These are phyloP conservation scores for Pachyrhizus erosus DNA, from an alignment of 306 rosid species.

Conservation along the genomic window DNA sequence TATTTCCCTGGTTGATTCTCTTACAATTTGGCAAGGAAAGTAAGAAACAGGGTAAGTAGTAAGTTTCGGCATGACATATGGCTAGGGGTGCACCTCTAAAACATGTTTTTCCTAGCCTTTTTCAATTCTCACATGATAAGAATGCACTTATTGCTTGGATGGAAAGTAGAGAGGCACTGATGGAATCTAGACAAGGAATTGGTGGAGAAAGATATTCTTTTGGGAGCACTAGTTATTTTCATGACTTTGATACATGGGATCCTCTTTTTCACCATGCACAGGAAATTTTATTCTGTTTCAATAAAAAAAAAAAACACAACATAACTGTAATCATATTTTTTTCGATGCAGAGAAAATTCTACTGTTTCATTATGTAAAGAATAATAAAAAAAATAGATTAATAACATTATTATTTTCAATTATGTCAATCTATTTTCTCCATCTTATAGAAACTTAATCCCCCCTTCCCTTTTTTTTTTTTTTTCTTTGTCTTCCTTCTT, in stretches of 20 bases:
- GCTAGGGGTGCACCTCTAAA: background rate
- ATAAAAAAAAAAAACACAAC: too few relatives aligned
- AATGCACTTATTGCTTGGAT: too few relatives aligned
- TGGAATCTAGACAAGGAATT: background rate
- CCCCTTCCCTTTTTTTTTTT: background rate
- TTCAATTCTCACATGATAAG: background rate
- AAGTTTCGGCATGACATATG: background rate
- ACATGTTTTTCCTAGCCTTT: background rate
- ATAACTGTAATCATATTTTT: too few relatives aligned
- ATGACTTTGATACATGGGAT: background rate
- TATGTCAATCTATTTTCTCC: background rate
- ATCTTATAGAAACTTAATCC: background rate
- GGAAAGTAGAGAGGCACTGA: too few relatives aligned
- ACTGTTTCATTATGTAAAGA: background rate
- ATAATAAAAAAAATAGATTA: background rate
- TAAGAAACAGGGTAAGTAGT: background rate
- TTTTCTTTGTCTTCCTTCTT: background rate
- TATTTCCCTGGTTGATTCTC: too few relatives aligned
- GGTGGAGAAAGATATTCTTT: background rate
- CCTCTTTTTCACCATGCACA: background rate
- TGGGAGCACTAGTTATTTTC: background rate
- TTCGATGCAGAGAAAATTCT: background rate
- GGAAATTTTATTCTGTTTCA: background rate
- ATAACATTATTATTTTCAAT: background rate
- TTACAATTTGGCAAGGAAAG: background rate